Evolutionary conservation across 2,329 filamentous ascomycete species (phyloP).

Genomic region (Penicillium decumbens): DNA sequence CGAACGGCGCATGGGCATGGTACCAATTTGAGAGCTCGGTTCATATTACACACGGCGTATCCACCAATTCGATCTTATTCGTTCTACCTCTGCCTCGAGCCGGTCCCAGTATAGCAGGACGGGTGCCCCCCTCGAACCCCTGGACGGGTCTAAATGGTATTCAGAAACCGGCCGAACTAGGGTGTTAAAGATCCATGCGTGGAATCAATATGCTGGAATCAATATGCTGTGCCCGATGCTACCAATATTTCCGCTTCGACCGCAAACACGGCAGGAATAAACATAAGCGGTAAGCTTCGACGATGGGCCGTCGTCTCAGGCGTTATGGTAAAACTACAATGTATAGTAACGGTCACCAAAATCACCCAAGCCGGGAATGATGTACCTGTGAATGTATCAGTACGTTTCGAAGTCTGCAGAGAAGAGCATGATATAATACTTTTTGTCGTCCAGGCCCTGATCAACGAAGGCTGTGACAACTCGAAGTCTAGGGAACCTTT

Average conservation of each 20-base stretch:
- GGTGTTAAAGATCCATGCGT: no score
- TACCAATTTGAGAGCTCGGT: conserved; percentile 12
- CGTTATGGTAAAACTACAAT: conserved; percentile 51
- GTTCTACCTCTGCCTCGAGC: neutral
- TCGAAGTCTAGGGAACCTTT: conserved; percentile 80
- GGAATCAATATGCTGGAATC: neutral
- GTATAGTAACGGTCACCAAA: conserved; percentile 97
- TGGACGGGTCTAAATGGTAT: neutral
- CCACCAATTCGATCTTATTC: conserved; percentile 1
- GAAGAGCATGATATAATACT: conserved; percentile 58
- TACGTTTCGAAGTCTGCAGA: neutral
- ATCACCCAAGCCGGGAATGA: conserved; percentile 87
- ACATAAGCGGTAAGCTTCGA: neutral
- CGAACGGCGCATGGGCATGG: conserved; percentile 22
- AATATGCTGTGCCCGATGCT: neutral
- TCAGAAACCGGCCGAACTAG: neutral
- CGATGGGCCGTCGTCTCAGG: neutral
- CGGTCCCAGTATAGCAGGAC: neutral
- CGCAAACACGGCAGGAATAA: neutral
- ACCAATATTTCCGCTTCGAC: neutral
- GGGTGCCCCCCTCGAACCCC: neutral
- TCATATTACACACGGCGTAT: conserved; percentile 10
- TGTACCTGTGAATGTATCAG: conserved; percentile 62
- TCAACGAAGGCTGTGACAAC: conserved; percentile 97
- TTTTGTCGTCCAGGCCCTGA: conserved; percentile 93